Percentiles rank a stretch among this genome's conserved stretches.
These are phyloP conservation scores for Gossypium bickii DNA, from an alignment of 345 rosid genomes.

Conservation along the genomic window DNA sequence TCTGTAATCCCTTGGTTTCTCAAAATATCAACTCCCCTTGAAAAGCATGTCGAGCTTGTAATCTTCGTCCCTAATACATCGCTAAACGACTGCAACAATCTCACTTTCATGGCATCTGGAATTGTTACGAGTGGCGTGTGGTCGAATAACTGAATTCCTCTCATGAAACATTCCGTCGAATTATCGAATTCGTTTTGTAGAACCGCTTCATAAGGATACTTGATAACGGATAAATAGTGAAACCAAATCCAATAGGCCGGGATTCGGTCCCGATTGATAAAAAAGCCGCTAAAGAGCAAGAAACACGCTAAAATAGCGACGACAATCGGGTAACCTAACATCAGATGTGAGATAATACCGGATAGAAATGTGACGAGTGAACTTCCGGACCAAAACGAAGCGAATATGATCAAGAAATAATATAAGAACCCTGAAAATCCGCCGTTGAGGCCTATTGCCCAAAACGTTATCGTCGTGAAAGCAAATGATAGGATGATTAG, in stretches of 20 bases:
- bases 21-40: constrained; percentile 65
- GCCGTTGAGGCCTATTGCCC: constrained; percentile 90
- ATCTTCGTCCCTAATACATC: constrained; percentile 55
- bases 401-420: constrained; percentile 62
- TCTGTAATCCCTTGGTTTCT: constrained; percentile 66
- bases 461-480: constrained; percentile 68
- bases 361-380: constrained; percentile 92
- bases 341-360: constrained; percentile 81
- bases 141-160: constrained; percentile 89
- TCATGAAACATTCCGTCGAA: constrained; percentile 59
- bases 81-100: constrained; percentile 48
- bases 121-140: constrained; percentile 60
- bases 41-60: constrained; percentile 73
- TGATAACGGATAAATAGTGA: constrained; percentile 84
- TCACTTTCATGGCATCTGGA: constrained; percentile 43
- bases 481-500: constrained; percentile 62
- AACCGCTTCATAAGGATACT: constrained; percentile 86
- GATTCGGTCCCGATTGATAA: constrained; percentile 79
- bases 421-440: constrained; percentile 66
- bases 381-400: constrained; percentile 90
- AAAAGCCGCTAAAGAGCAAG: constrained; percentile 92
- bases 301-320: constrained; percentile 86
- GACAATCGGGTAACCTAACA: constrained; percentile 87
- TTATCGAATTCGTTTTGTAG: constrained; percentile 71
- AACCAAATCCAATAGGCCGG: constrained; percentile 96